Conservation (phyloP, 371 early-diverging fungal species). For the Mortierella sp. region DNA sequence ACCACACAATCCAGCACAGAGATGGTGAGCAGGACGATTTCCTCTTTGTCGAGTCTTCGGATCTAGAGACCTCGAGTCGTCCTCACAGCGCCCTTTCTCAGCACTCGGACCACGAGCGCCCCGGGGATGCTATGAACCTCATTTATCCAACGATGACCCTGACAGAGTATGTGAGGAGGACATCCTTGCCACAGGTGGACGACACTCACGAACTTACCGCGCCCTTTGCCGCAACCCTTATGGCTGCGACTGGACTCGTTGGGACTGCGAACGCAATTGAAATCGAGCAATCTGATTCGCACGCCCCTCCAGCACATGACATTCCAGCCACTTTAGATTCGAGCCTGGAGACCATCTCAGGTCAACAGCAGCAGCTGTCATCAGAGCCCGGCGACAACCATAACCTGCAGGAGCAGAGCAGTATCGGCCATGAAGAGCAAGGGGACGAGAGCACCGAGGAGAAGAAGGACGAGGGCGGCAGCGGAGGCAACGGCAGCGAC, state of each 20-base stretch:
- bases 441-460: neutral
- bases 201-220: neutral
- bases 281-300: constrained; percentile 13
- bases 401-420: neutral
- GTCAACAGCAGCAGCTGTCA: constrained; percentile 3
- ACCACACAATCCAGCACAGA: too few relatives aligned
- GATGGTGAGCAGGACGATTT: constrained; percentile 33
- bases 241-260: neutral
- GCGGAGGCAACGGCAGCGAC: neutral
- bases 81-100: constrained; percentile 40
- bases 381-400: neutral
- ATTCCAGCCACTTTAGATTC: constrained; percentile 24
- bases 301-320: constrained; percentile 28
- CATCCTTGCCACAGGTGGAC: neutral
- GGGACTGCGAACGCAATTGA: constrained; percentile 1
- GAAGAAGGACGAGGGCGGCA: neutral
- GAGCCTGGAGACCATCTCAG: constrained; percentile 29
- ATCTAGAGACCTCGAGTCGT: constrained; percentile 30
- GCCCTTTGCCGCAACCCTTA: neutral
- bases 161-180: constrained; percentile 3
- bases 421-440: neutral
- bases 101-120: constrained; percentile 29
- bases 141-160: constrained; percentile 46
- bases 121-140: constrained; percentile 27
- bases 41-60: constrained; percentile 40